Evolutionary conservation across 2,329 filamentous ascomycete species (phyloP).

Genomic region (Colletotrichum cuscutae): DNA sequence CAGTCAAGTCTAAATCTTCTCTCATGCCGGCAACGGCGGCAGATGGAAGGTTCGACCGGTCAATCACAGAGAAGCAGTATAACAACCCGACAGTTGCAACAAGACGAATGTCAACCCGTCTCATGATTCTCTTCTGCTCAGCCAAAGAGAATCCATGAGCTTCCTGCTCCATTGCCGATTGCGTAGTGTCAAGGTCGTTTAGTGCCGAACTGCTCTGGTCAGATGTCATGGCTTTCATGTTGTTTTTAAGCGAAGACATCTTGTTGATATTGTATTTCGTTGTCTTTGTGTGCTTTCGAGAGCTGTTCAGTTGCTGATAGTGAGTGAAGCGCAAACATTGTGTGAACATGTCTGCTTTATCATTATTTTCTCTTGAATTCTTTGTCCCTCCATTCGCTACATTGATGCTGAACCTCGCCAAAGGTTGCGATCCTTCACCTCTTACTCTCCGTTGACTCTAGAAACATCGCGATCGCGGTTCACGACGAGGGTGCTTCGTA

Average conservation of each 20-base stretch:
- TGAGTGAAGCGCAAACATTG: background rate
- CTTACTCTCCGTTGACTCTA: background rate
- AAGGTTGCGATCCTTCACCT: background rate
- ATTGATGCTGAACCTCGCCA: background rate
- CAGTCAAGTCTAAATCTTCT: constrained; percentile 23
- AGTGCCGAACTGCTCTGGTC: background rate
- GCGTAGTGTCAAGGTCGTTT: background rate
- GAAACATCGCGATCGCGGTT: background rate
- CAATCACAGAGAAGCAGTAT: constrained; percentile 38
- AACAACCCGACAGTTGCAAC: constrained; percentile 40
- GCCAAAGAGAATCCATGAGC: background rate
- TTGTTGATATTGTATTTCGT: background rate
- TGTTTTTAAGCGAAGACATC: background rate
- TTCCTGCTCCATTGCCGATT: background rate
- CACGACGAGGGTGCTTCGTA: background rate
- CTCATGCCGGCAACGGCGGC: constrained; percentile 37
- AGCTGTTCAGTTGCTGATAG: background rate
- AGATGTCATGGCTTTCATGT: no score
- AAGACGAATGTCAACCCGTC: constrained; percentile 46
- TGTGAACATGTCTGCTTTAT: background rate
- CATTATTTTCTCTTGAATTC: no score
- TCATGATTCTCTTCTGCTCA: constrained; percentile 16
- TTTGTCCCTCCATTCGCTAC: background rate
- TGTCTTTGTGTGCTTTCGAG: background rate
- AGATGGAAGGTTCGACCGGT: constrained; percentile 34